phyloP scores from a whole-genome alignment of 768 basidiomycete genomes.

The Ramaria rubella region DNA sequence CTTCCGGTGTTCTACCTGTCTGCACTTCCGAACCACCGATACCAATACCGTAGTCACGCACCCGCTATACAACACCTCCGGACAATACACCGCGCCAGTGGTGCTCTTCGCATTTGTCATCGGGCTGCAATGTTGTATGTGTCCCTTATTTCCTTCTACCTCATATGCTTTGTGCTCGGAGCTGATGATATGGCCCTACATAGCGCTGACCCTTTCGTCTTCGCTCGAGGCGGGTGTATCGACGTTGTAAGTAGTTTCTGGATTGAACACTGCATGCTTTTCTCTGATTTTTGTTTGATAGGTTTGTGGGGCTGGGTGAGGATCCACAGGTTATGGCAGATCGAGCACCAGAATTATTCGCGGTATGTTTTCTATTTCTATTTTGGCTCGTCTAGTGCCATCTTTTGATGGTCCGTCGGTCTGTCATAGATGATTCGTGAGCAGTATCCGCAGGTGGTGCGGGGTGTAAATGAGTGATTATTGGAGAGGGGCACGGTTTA shows the following conservation, averaged over 20 bases:
- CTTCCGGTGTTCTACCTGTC: neutral
- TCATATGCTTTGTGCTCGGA: neutral
- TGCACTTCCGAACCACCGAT: constrained; percentile 3
- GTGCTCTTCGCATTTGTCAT: constrained; percentile 78
- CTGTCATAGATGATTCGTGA: constrained; percentile 50
- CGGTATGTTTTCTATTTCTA: constrained; percentile 31
- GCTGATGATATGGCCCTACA: neutral
- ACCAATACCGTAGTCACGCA: constrained; percentile 45
- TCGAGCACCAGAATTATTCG: constrained; percentile 66
- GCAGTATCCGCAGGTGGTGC: constrained; percentile 64
- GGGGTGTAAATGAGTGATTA: constrained; percentile 37
- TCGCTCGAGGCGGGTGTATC: constrained; percentile 84
- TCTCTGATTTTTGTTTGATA: constrained; percentile 20
- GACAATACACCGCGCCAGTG: constrained; percentile 73
- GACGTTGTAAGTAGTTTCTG: constrained; percentile 52
- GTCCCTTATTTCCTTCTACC: constrained; percentile 8
- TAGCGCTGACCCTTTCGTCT: constrained; percentile 62
- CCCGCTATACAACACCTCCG: constrained; percentile 65
- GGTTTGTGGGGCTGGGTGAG: constrained; percentile 80
- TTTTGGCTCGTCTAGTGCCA: neutral
- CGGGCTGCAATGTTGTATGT: constrained; percentile 64
- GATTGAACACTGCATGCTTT: neutral
- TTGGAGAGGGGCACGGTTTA: no score
- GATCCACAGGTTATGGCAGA: constrained; percentile 72
- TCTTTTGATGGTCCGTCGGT: neutral